phyloP scores from a whole-genome alignment of 2,329 filamentous ascomycete species.

The Colletotrichum sp. region DNA sequence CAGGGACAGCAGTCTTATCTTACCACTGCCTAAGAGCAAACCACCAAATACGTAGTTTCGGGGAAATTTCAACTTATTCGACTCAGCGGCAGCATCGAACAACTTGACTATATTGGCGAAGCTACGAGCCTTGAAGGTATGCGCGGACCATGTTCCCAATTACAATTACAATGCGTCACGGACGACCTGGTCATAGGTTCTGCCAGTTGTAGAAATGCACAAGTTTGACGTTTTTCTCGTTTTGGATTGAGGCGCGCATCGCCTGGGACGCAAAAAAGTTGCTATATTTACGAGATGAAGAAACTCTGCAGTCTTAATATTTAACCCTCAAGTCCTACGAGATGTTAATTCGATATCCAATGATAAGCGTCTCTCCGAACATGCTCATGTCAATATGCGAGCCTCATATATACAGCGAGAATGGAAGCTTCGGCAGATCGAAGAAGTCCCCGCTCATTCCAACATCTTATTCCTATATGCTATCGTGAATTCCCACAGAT shows the following conservation, averaged over 20 bases:
- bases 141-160: background rate
- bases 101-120: background rate
- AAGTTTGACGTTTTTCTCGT: background rate
- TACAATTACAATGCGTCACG: background rate
- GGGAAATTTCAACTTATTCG: background rate
- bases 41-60: background rate
- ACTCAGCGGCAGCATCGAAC: background rate
- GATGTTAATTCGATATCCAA: background rate
- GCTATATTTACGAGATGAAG: background rate
- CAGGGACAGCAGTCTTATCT: background rate
- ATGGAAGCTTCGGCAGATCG: background rate
- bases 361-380: background rate
- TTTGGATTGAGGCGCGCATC: background rate
- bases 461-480: accelerated
- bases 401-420: background rate
- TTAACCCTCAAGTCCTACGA: background rate
- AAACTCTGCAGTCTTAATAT: accelerated
- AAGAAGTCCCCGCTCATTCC: background rate
- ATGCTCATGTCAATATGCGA: background rate
- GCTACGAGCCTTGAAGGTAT: background rate
- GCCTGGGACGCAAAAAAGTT: background rate
- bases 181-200: background rate
- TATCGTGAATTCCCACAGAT: accelerated
- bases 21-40: background rate
- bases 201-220: background rate